Evolutionary conservation across 768 basidiomycete genomes (phyloP), one percentile per base, ranked within the genome.

Genomic region (Termitomyces sp.): DNA sequence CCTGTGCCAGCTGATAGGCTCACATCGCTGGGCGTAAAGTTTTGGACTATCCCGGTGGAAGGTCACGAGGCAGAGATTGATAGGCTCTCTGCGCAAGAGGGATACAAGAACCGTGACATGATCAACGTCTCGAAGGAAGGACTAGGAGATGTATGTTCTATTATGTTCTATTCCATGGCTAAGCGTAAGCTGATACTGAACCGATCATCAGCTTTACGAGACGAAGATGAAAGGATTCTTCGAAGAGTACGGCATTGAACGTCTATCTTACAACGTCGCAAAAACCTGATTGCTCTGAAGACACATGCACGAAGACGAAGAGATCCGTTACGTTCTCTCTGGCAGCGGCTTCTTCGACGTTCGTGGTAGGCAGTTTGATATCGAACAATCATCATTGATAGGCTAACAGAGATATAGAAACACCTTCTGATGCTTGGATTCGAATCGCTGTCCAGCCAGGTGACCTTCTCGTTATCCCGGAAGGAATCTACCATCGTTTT

Each of bases 341-440:
- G 95, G 95, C n/a, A 85, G 83, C 37, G 94, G 93, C 0, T 98
- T 85, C 78, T 98, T 97, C 68, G 95, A 98, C 64, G 83, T 98
- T 41, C 81, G 94, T 58, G 91, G 91, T 91, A 62, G 55, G 84
- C 65, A 16, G 0, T 24, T 8, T 15, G 20, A 47, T 57, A 42
- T 44, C 47, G 26, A 45, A 15, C 1, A 15, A 1, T 18, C 18
- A 41, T 16, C 7, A 39, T 18, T 18, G 34, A 5, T 36, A 12
- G 53, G 20, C 46, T 41, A 4, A 52, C 7, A 29, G 5, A 31
- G 1, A 12, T 29, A 29, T 29, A 92, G 89, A 92, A 68, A 75
- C 80, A 7, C 76, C 82, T 0, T 77, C 82, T 1, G 82, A 92
- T 60, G 72, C 73, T 6, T 97, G 95, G 95, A 88, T 97, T 64